These are phyloP conservation scores for Dendrothele bispora DNA, from an alignment of 768 basidiomycete species.

Conservation along the genomic window DNA sequence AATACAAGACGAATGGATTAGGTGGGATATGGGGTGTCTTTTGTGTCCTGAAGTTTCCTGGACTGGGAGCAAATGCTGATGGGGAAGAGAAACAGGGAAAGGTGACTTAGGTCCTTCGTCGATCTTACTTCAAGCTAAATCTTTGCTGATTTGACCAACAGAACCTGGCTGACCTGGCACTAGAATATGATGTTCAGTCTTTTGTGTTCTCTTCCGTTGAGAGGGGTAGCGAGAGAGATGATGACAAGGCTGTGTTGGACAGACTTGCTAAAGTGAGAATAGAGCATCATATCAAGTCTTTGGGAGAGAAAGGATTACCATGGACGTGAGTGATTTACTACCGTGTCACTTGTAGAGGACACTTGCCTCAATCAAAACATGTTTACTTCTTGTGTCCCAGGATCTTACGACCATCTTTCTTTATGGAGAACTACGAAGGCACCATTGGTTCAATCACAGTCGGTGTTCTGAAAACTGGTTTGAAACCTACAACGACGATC, in stretches of 20 bases:
- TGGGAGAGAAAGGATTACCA: conserved; percentile 27
- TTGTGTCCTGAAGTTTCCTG: conserved; percentile 37
- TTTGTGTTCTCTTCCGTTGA: conserved; percentile 39
- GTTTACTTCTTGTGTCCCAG: conserved; percentile 15
- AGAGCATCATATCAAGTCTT: conserved; percentile 32
- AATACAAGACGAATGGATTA: conserved; percentile 18
- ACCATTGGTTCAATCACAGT: conserved; percentile 34
- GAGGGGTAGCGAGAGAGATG: conserved; percentile 34
- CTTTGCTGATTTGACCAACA: conserved; percentile 8
- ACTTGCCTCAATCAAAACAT: background rate
- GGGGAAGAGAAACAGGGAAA: conserved; percentile 40
- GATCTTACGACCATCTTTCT: conserved; percentile 41
- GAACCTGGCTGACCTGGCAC: conserved; percentile 34
- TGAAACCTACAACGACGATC: conserved; percentile 30
- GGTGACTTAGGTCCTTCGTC: conserved; percentile 19
- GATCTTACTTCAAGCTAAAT: background rate
- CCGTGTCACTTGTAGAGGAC: background rate
- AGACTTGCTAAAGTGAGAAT: conserved; percentile 35
- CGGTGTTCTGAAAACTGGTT: conserved; percentile 30
- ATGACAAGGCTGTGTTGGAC: conserved; percentile 26
- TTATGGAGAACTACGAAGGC: conserved; percentile 44
- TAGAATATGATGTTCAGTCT: conserved; percentile 32
- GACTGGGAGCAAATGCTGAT: conserved; percentile 38
- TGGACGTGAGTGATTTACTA: conserved; percentile 35
- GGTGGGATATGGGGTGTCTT: conserved; percentile 40